Evolutionary conservation across 805 yeast genomes (phyloP).

Genomic region (Blastobotrys mokoenaii): DNA sequence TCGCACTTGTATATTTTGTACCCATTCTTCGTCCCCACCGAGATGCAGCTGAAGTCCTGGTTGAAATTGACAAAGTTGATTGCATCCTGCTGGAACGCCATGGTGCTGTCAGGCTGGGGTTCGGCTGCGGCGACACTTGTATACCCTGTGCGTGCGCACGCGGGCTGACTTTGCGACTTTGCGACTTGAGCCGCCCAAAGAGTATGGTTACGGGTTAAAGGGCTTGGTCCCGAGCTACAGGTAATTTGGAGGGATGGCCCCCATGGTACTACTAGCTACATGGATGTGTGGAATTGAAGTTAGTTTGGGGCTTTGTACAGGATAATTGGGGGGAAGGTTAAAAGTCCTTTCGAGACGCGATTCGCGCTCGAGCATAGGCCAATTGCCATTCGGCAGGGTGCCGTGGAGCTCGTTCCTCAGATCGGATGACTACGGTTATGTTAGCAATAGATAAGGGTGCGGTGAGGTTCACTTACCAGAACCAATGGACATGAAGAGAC

Average conservation of each 20-base stretch:
- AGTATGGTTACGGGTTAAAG: too few species aligned
- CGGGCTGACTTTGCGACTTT: too few species aligned
- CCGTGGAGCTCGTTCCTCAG: conserved; percentile 23
- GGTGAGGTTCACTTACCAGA: conserved; percentile 30
- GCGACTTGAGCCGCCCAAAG: too few species aligned
- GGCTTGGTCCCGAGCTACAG: too few species aligned
- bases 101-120: too few species aligned
- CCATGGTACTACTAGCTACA: too few species aligned
- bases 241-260: too few species aligned
- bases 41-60: conserved; percentile 80
- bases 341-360: conserved; percentile 6
- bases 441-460: neutral
- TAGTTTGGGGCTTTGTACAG: too few species aligned
- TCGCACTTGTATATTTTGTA: conserved; percentile 79
- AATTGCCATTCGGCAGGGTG: conserved; percentile 23
- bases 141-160: too few species aligned
- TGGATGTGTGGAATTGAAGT: too few species aligned
- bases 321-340: too few species aligned
- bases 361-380: conserved; percentile 18
- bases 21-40: conserved; percentile 58
- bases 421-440: conserved; percentile 25
- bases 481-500: conserved; percentile 88
- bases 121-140: too few species aligned
- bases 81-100: conserved; percentile 13
- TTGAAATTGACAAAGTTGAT: conserved; percentile 62